Evolutionary conservation across 208 protist genomes (phyloP), one percentile per base, ranked within the genome.

Genomic region (Blechomonas ayalai): DNA sequence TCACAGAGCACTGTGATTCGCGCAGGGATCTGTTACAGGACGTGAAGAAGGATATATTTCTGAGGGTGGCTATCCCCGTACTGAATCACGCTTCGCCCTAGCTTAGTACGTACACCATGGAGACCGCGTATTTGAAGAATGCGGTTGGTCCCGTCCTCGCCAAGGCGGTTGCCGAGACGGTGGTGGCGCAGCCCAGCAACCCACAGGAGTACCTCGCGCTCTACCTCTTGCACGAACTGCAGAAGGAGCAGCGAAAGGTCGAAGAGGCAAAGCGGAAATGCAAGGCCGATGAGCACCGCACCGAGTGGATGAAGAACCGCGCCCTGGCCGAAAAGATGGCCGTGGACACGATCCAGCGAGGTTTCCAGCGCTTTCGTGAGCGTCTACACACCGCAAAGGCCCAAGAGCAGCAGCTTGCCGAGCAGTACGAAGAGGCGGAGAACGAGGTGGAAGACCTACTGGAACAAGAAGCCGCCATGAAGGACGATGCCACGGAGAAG

Each of bases 171-270:
- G 89, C 89, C 2, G 82, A 93, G 44, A 92, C 82, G 10, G 78
- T 91, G 13, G 65, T 85, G 4, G 89, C 83, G 7, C 79, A 84
- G 59, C 84, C 89, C 13, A 73, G 59, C 32, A 89, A 94, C 60
- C 89, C 89, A 18, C 78, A 90, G 61, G 89, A 96, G 69, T 94
- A 90, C 57, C 71, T 96, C 24, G 84, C 78, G 3, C 71, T 92
- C 23, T 92, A 76, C 48, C 79, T 93, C 4, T 67, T 92, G 28
- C 82, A 93, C 48, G 69, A 91, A 15, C 49, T 94, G 26, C 77
- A 95, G 47, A 62, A 90, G 36, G 70, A 92, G 65, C 63, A 85
- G 53, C 65, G 69, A 25, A 49, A 65, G 29, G 44, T 29, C 3
- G 52, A 51, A 4, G 62, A 62, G 18, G 60, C 60, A 9, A 29